Base-by-base conservation (phyloP, 805 yeast species). In the Kazachstania psychrophila region DNA sequence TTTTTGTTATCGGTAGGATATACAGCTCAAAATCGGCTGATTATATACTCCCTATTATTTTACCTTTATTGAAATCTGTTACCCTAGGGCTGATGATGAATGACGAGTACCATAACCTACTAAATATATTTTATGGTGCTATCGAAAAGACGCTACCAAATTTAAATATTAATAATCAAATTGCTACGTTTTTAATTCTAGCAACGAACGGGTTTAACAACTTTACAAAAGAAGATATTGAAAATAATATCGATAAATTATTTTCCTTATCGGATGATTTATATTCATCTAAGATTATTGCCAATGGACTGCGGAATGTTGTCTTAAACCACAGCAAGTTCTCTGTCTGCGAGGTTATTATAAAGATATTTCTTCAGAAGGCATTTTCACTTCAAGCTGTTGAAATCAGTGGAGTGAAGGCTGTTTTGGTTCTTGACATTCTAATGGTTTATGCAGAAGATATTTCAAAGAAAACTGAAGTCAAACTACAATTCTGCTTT, bases 1-100 rank as follows among this genome's bases (percentile, higher is more conserved):
- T 88, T 17, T 78, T 70, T 47, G 68, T 80, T 6, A 70, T 81
- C 39, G 73, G 79, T 6, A 65, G 68, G 47, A 63, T 80, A 34
- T 73, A 71, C 50, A 70, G 73, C 47, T 49, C 41, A 48, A 57
- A 36, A 60, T 64, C 22, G 30, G 65, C 65, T 27, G 61, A 61
- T 39, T 53, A 61, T 47, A 49, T 75, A 7, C 64, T 74, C 11
- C 75, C 85, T 0, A 64, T 69, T 5, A 52, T 77, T 14, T 49
- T 77, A 12, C 73, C 77, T 1, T 57, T 72, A 5, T 59, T 76
- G 48, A 76, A 72, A 51, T 62, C 64, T 15, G 58, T 72, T 3
- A 48, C 72, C 3, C 51, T 44, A 1, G 64, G 58, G 19, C 44
- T 66, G 31, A 42, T 45, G 3, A 43, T 44, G 5, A 42, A 52